These are phyloP conservation scores for Clonostachys solani DNA, from an alignment of 2,329 filamentous ascomycete genomes.

Conservation along the genomic window DNA sequence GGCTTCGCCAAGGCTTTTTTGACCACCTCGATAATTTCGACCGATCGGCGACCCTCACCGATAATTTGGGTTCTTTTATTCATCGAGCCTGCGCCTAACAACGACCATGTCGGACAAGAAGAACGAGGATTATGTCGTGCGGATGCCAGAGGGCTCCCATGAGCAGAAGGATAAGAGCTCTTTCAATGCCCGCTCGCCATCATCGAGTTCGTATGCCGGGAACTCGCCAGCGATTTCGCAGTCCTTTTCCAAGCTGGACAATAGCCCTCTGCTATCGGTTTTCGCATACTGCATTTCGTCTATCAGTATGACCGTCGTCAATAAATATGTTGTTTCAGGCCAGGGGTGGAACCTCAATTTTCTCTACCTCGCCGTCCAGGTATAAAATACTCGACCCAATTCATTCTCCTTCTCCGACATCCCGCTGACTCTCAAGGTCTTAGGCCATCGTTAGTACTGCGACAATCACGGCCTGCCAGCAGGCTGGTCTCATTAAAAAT, in stretches of 20 bases:
- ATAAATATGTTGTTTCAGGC: constrained; percentile 96
- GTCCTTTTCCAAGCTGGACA: constrained; percentile 51
- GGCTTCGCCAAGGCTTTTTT: too few relatives aligned
- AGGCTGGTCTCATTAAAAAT: constrained; percentile 76
- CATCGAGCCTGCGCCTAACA: neutral
- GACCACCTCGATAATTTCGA: too few relatives aligned
- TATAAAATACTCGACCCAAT: constrained; percentile 35
- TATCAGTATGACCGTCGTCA: constrained; percentile 99
- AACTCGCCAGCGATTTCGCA: constrained; percentile 9
- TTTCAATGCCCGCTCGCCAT: constrained; percentile 31
- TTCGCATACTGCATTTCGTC: constrained; percentile 89
- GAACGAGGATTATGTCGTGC: constrained; percentile 74
- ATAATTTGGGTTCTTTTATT: too few relatives aligned
- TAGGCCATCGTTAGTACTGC: constrained; percentile 86
- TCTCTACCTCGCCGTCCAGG: constrained; percentile 89
- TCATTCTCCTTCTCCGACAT: neutral
- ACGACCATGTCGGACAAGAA: constrained; percentile 77
- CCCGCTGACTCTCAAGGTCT: constrained; percentile 1
- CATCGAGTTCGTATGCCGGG: constrained; percentile 10
- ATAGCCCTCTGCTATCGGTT: constrained; percentile 77
- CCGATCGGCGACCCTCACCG: too few relatives aligned
- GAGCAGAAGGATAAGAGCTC: constrained; percentile 47
- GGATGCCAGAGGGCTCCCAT: constrained; percentile 58
- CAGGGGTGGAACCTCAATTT: constrained; percentile 93
- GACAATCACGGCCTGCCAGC: constrained; percentile 80